Base-by-base conservation (phyloP, 2,329 filamentous ascomycete species). In the Aspergillus thermomutatus region DNA sequence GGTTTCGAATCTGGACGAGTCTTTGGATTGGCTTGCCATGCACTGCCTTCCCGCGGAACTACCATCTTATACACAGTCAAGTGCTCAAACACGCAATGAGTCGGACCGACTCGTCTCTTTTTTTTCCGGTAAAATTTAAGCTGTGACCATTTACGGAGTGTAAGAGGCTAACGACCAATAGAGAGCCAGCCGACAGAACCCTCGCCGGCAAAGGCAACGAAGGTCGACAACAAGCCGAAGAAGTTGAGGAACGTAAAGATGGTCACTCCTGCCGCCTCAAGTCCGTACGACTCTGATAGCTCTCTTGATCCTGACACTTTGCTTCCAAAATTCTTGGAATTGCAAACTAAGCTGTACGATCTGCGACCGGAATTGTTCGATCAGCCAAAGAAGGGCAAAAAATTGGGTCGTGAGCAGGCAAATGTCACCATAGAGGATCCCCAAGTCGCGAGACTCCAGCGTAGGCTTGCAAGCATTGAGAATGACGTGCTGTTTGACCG, bases 11-110 rank as follows among this genome's bases (percentile, higher is more conserved):
- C 77, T 97, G 37, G 88, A 95, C 59, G 92, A 96, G 74, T 87
- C 90, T 26, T 73, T 99, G 21, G 91, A 97, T 65, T 96, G 92
- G 91, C 82, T 97, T 53, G 90, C 91, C n/a, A 79, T 90, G 62
- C 85, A 94, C 69, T 90, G 88, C 65, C 77, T 82, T 14, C 77
- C 81, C 60, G 83, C 86, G 1, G 87, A 92, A 64, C 79, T 93
- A 37, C 89, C 89, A 5, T 81, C 85, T 49, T 95, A 94, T 70
- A 86, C 89, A 21, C 80, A 79, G 55, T 65, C 65, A 51, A 69
- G 63, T 49, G 50, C 63, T 34, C 67, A 68, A 19, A 57, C 59
- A 17, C 66, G 63, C 54, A 72, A 69, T 60, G 66, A 70, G 26
- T 57, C 61, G 19, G 72, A 75, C 46, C 64, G 57, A 53, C 62